Base-by-base conservation (phyloP, 2,329 filamentous ascomycete species). In the Colletotrichum tamarilloi region DNA sequence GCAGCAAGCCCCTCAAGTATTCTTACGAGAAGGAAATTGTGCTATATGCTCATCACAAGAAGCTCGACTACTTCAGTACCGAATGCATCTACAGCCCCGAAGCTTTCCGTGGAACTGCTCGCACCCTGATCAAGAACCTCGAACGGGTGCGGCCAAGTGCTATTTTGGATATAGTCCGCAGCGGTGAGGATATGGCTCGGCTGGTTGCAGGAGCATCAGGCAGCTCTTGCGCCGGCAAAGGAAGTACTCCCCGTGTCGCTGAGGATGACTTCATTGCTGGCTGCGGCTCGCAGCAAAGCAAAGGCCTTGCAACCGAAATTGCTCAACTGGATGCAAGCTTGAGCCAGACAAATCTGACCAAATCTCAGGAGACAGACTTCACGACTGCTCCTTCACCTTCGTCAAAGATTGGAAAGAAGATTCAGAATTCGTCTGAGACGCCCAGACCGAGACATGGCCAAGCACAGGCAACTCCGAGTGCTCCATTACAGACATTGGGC, bases 1-100 rank as follows among this genome's bases (percentile, higher is more conserved):
- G 97, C 76, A 97, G 94, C 84, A 99, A 99, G 84, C 97, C 97
- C 16, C 88, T 99, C 58, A 98, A 99, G 82, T 99, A 98, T 81
- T 95, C 96, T 1, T 99, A 98, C 80, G 97, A 99, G 81, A 99
- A 99, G 85, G 97, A 99, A 81, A 99, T 99, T 77, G 97, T 99
- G 22, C 88, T 99, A 6, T 99, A 99, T 81, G 97, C 97, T 5
- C 94, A 98, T 80, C 95, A 99, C 86, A 97, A 97, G 84, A 95
- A 95, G 82, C 87, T 99, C 75, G 95, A 98, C 81, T 99, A 99
- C 84, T 99, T 99, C 84, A 98, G 92, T 79, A 99, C 97, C 0
- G 97, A 99, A 84, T 99, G 97, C 86, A 95, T 99, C 74, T 99
- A 99, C 86, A 98, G 95, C 67, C 97, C 97, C 0, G 97, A 99